Conservation (phyloP, 78 protist species). For the Dictyostelium citrinum region DNA sequence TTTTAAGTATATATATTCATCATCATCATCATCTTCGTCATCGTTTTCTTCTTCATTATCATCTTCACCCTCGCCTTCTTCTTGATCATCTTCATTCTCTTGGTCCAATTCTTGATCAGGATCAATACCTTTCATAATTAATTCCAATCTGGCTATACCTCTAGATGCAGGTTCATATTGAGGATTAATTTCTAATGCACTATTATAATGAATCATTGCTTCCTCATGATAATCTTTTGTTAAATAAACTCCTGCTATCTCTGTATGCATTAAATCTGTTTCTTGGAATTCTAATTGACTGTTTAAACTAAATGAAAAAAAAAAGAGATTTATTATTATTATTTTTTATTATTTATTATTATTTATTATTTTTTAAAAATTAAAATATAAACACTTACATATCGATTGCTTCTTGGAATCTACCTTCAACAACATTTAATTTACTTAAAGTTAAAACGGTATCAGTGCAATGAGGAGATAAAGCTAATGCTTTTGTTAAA, state of each 20-base stretch:
- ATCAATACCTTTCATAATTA: slow-evolving; percentile 57
- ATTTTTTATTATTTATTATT: not conserved
- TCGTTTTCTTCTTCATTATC: not conserved
- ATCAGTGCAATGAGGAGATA: slow-evolving; percentile 66
- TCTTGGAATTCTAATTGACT: slow-evolving; percentile 66
- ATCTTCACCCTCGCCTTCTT: slow-evolving; percentile 12
- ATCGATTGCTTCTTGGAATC: slow-evolving; percentile 58
- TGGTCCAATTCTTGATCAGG: slow-evolving; percentile 34
- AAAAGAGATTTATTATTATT: not conserved
- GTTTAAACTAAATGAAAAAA: not conserved
- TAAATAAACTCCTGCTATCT: slow-evolving; percentile 43
- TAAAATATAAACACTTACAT: no score
- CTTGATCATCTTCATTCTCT: slow-evolving; percentile 17
- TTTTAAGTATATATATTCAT: not conserved
- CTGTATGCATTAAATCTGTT: slow-evolving; percentile 75
- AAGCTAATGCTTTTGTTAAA: not conserved
- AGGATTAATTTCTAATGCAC: slow-evolving; percentile 59
- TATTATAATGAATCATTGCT: slow-evolving; percentile 46
- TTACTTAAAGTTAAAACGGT: slow-evolving; percentile 67
- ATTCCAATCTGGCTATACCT: slow-evolving; percentile 39
- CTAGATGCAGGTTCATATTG: slow-evolving; percentile 50
- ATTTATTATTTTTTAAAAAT: no score
- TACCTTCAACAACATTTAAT: slow-evolving; percentile 67
- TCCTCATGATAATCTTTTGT: slow-evolving; percentile 42
- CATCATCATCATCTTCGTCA: not conserved